Percentiles rank a stretch among this genome's conserved stretches.
phyloP scores from a whole-genome alignment of 306 rosid genomes.

The Phaseolus lunatus region DNA sequence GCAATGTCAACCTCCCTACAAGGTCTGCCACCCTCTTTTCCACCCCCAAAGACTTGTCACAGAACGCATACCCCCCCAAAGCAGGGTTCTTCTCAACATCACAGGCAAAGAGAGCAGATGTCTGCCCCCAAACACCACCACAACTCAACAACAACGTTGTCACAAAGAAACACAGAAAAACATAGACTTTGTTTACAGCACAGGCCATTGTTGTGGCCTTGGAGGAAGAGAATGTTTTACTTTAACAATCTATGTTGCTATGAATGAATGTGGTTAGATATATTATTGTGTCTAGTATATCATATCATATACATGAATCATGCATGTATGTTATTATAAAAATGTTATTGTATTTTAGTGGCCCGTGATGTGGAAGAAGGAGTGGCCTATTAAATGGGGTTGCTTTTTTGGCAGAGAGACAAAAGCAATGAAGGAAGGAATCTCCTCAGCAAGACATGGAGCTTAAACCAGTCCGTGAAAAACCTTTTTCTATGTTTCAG shows the following conservation, averaged over 20 bases:
- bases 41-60: constrained; percentile 56
- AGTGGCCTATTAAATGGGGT: constrained; percentile 33
- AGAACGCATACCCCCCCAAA: constrained; percentile 58
- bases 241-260: neutral
- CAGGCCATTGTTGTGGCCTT: constrained; percentile 50
- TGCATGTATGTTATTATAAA: neutral
- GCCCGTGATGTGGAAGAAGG: constrained; percentile 67
- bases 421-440: constrained; percentile 33
- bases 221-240: neutral
- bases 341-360: constrained; percentile 42
- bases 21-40: constrained; percentile 51
- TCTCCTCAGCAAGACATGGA: constrained; percentile 38
- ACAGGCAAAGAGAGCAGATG: constrained; percentile 70
- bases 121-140: constrained; percentile 53
- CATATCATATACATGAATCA: neutral
- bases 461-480: constrained; percentile 62
- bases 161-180: constrained; percentile 47
- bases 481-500: neutral
- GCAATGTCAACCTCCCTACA: constrained; percentile 55
- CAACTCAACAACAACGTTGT: constrained; percentile 14
- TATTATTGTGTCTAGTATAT: neutral
- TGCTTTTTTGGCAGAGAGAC: constrained; percentile 38
- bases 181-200: constrained; percentile 52
- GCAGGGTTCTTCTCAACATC: constrained; percentile 53
- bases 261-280: constrained; percentile 31